A percentile compares a stretch with the other conserved stretches of the same genome.
These are phyloP conservation scores for Halophytophthora batemanensis DNA, from an alignment of 352 stramenopile genomes.

Conservation along the genomic window DNA sequence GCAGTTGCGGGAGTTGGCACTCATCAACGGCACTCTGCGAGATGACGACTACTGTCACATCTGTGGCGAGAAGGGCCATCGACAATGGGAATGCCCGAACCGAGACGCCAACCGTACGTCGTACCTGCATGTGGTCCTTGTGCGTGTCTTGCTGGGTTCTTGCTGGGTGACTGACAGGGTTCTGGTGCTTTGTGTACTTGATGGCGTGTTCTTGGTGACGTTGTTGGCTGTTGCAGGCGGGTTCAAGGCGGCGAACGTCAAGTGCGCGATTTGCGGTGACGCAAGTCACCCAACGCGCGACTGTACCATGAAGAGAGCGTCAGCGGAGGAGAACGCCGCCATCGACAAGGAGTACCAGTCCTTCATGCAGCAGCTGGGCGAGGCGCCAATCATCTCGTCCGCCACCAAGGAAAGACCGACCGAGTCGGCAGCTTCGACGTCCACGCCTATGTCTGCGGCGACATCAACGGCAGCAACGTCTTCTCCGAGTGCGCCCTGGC, in stretches of 20 bases:
- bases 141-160: background rate
- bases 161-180: background rate
- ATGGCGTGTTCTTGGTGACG: conserved; percentile 1
- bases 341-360: conserved; percentile 86
- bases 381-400: conserved; percentile 67
- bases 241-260: conserved; percentile 87
- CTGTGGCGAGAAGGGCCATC: conserved; percentile 98
- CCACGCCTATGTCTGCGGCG: background rate
- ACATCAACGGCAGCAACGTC: conserved; percentile 1
- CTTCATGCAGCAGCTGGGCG: conserved; percentile 85
- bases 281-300: conserved; percentile 96
- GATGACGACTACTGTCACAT: conserved; percentile 98
- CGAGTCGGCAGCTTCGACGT: conserved; percentile 3
- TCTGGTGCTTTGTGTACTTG: conserved; percentile 37
- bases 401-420: conserved; percentile 35
- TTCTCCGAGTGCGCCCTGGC: conserved; percentile 52
- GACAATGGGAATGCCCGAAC: conserved; percentile 96
- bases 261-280: conserved; percentile 98
- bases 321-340: conserved; percentile 61
- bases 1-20: conserved; percentile 96
- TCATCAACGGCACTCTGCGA: conserved; percentile 98
- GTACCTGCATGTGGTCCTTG: conserved; percentile 1
- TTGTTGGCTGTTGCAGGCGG: conserved; percentile 31
- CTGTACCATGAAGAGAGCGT: conserved; percentile 91
- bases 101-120: conserved; percentile 67